Conservation (phyloP, 106 monocot genomes). For the Cymbidium sinense region DNA sequence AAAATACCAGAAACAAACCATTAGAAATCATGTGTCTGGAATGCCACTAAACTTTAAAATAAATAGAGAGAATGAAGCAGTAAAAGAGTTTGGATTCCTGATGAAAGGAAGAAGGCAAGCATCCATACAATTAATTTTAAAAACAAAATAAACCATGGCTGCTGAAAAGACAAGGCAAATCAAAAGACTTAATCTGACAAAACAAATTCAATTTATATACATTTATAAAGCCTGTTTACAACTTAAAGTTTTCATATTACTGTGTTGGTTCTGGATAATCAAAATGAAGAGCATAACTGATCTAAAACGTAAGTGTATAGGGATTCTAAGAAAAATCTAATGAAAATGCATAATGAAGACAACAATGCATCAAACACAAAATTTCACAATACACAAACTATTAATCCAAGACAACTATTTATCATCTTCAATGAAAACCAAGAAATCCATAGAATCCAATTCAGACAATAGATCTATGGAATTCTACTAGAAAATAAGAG, state of each 20-base stretch:
- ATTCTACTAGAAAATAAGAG: not conserved
- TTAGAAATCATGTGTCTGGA: not conserved
- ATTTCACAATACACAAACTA: not conserved
- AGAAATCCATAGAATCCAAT: not conserved
- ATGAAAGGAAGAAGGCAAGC: not conserved
- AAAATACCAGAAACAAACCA: not conserved
- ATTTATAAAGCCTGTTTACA: not conserved
- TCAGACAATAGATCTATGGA: not conserved
- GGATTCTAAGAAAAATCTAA: not conserved
- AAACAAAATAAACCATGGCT: not conserved
- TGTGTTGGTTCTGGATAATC: not conserved
- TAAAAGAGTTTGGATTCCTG: not conserved
- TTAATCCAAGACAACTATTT: not conserved
- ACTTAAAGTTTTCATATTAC: not conserved
- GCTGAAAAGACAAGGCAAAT: not conserved
- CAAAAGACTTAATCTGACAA: not conserved
- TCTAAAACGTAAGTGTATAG: not conserved
- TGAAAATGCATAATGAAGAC: not conserved
- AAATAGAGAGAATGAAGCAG: slow-evolving; percentile 1
- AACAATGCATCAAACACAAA: not conserved
- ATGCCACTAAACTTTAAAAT: not conserved
- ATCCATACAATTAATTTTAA: not conserved
- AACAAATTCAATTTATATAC: not conserved
- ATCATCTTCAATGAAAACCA: no score
- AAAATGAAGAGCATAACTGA: not conserved